phyloP scores from a whole-genome alignment of 129 eudicot species.

The Rutidosis leptorrhynchoides region DNA sequence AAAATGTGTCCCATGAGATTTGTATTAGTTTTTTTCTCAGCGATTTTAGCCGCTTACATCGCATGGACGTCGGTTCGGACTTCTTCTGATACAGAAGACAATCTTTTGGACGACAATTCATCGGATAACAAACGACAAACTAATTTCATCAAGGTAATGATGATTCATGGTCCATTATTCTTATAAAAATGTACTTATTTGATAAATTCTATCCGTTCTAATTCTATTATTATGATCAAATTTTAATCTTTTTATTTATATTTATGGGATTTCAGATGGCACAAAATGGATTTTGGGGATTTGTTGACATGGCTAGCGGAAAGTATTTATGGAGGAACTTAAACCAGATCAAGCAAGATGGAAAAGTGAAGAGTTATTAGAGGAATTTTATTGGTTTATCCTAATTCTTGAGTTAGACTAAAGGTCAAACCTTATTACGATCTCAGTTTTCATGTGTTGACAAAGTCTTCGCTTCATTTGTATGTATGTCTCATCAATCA shows the following conservation, averaged over 20 bases:
- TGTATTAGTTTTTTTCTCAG: conserved; percentile 68
- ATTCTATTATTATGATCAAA: background rate
- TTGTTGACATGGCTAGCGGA: conserved; percentile 88
- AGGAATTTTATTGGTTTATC: background rate
- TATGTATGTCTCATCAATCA: conserved; percentile 15
- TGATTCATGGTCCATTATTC: background rate
- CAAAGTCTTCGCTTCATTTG: conserved; percentile 21
- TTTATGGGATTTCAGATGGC: conserved; percentile 40
- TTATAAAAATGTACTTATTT: background rate
- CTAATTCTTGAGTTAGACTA: background rate
- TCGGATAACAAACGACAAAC: conserved; percentile 29
- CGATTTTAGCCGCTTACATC: conserved; percentile 58
- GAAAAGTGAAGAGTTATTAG: conserved; percentile 32
- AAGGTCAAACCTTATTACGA: conserved; percentile 16
- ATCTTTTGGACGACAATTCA: conserved; percentile 33
- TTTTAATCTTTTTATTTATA: background rate
- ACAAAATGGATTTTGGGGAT: conserved; percentile 68
- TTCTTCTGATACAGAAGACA: conserved; percentile 15
- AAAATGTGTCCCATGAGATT: conserved; percentile 81
- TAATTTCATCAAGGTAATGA: conserved; percentile 38
- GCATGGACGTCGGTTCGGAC: conserved; percentile 58
- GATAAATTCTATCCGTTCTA: background rate
- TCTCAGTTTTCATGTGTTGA: conserved; percentile 29
- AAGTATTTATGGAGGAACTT: conserved; percentile 74
- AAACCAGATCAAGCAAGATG: conserved; percentile 43